These are phyloP conservation scores for Hyaloscypha variabilis DNA, from an alignment of 495 filamentous ascomycete genomes.

Conservation along the genomic window DNA sequence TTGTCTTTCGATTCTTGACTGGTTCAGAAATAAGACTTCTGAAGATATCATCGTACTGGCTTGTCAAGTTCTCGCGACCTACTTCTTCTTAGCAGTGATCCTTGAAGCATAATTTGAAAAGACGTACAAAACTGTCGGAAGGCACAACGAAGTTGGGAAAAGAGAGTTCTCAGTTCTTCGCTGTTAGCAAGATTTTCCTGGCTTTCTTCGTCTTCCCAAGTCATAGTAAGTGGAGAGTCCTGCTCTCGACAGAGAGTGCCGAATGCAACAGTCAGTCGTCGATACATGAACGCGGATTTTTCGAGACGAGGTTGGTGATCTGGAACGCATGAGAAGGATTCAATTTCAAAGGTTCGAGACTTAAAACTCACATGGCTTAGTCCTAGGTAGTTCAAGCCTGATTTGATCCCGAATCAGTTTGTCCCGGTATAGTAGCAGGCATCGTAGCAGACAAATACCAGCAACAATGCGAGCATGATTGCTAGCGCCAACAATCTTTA, in stretches of 20 bases:
- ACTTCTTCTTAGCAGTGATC: background rate
- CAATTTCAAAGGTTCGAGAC: background rate
- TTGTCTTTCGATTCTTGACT: background rate
- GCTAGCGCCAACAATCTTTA: constrained; percentile 4
- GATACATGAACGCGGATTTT: constrained; percentile 13
- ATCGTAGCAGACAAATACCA: constrained; percentile 14
- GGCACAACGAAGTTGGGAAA: background rate
- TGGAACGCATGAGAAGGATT: background rate
- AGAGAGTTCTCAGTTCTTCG: background rate
- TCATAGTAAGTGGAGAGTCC: constrained; percentile 6
- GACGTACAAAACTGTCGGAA: constrained; percentile 4
- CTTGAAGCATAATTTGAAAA: background rate
- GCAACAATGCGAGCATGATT: constrained; percentile 12
- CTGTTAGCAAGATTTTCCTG: background rate
- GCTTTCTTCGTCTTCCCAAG: constrained; percentile 1
- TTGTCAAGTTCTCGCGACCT: background rate
- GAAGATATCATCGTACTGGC: background rate
- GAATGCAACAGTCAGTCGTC: constrained; percentile 11
- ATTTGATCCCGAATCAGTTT: background rate
- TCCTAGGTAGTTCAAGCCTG: background rate
- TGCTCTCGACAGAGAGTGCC: constrained; percentile 13
- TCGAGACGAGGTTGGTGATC: constrained; percentile 8
- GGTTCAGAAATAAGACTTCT: background rate
- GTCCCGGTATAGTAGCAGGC: constrained; percentile 11
- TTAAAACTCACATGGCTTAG: background rate